A percentile compares a stretch with the other conserved stretches of the same genome.
phyloP scores from a whole-genome alignment of 805 yeast species.

The Teunomyces stri region DNA sequence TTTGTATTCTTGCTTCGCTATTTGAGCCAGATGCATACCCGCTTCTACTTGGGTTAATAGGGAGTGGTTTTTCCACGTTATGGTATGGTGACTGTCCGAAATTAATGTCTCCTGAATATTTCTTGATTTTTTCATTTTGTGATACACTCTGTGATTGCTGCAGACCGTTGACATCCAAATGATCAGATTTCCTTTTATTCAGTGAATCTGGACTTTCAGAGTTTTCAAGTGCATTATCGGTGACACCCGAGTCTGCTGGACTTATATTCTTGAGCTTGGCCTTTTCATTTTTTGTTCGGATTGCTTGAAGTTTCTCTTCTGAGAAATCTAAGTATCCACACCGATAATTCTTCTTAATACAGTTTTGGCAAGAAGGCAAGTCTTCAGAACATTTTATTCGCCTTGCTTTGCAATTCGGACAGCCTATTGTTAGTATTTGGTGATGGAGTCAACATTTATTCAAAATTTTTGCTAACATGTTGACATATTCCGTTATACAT shows the following conservation, averaged over 20 bases:
- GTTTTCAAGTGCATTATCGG: not conserved
- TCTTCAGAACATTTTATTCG: slow-evolving; percentile 45
- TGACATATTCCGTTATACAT: not conserved
- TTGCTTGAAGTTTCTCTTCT: slow-evolving; percentile 31
- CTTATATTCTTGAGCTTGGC: not conserved
- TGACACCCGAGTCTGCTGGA: not conserved
- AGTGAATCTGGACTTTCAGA: not conserved
- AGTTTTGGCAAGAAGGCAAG: slow-evolving; percentile 39
- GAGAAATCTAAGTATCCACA: slow-evolving; percentile 45
- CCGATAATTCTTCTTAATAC: slow-evolving; percentile 34
- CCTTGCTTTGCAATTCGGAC: slow-evolving; percentile 44
- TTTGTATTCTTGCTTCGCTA: not conserved
- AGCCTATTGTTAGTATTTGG: slow-evolving; percentile 19
- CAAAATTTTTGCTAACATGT: too few relatives aligned
- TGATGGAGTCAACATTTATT: not conserved
- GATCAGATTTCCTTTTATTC: not conserved
- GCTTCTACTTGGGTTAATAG: too few relatives aligned
- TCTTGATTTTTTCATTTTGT: not conserved
- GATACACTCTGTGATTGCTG: not conserved
- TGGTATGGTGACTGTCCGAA: not conserved
- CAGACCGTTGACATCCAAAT: not conserved
- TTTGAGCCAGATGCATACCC: not conserved
- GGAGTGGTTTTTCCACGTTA: not conserved
- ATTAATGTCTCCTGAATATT: not conserved
- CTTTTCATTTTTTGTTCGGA: slow-evolving; percentile 33